Evolutionary conservation across 257 asterid genomes (phyloP).

Genomic region (Verbena officinalis): DNA sequence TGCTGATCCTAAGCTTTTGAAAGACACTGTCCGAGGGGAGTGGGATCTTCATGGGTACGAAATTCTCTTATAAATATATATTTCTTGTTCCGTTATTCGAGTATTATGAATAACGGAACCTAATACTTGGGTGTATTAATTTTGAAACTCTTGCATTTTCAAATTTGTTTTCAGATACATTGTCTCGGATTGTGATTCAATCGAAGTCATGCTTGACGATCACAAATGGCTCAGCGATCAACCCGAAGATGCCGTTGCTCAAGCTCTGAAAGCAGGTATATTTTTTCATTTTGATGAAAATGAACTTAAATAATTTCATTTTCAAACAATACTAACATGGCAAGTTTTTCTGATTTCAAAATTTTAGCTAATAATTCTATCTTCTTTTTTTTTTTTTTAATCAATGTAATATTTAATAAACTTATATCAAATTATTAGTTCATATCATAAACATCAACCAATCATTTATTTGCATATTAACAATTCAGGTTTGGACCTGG

Average conservation of each 20-base stretch:
- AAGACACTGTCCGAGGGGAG: constrained; percentile 38
- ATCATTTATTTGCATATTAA: too few relatives aligned
- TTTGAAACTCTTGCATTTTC: not conserved
- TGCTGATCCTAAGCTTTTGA: constrained; percentile 43
- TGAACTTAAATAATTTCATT: too few relatives aligned
- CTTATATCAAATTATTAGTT: not conserved
- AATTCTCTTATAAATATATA: not conserved
- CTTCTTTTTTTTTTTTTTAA: too few relatives aligned
- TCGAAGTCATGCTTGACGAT: constrained; percentile 35
- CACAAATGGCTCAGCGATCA: constrained; percentile 37
- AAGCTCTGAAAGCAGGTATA: constrained; percentile 48
- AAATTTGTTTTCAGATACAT: constrained; percentile 32
- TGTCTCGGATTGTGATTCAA: constrained; percentile 57
- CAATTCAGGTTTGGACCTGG: constrained; percentile 51
- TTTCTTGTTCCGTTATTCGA: not conserved
- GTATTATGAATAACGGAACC: too few relatives aligned
- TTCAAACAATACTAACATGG: too few relatives aligned
- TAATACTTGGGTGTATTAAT: too few relatives aligned
- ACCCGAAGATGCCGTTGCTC: constrained; percentile 51
- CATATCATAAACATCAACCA: too few relatives aligned
- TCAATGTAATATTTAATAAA: too few relatives aligned
- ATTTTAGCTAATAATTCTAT: too few relatives aligned
- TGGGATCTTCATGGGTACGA: constrained; percentile 53
- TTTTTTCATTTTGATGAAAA: too few relatives aligned
- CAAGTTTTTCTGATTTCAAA: too few relatives aligned